A percentile compares a stretch with the other conserved stretches of the same genome.
Conservation (phyloP, 23 red algal genomes). For the Porphyridium purpureum region DNA sequence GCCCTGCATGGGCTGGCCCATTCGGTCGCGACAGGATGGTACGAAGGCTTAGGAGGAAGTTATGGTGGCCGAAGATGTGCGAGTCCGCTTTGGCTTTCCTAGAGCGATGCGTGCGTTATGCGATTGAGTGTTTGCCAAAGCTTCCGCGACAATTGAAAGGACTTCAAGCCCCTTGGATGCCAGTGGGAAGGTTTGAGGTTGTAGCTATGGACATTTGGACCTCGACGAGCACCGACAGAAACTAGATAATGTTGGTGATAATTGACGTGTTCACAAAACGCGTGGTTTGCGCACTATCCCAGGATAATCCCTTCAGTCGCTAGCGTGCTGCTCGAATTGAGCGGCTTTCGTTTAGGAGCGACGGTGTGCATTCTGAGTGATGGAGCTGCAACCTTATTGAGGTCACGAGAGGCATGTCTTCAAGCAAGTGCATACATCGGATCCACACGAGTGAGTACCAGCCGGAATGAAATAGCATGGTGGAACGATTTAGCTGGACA, state of each 20-base stretch:
- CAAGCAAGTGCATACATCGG: background rate
- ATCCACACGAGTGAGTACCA: background rate
- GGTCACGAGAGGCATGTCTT: background rate
- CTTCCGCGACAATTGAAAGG: background rate
- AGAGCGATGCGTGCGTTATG: background rate
- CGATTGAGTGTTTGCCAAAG: background rate
- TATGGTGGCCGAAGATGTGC: background rate
- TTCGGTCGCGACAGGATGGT: background rate
- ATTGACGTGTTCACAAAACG: background rate
- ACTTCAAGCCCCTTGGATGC: background rate
- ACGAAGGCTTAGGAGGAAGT: background rate
- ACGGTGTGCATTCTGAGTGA: background rate
- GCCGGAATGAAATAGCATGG: background rate
- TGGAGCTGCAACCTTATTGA: background rate
- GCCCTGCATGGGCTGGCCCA: background rate
- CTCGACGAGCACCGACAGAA: background rate
- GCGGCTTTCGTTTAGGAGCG: background rate
- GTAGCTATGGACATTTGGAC: background rate
- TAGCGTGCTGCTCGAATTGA: background rate
- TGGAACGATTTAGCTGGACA: background rate
- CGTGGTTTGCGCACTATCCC: background rate
- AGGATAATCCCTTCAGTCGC: background rate
- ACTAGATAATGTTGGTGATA: background rate
- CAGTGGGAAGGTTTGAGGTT: background rate
- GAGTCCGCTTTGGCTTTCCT: background rate